Evolutionary conservation across 2,329 filamentous ascomycete genomes (phyloP).

Genomic region (Purpureocillium takamizusanense): DNA sequence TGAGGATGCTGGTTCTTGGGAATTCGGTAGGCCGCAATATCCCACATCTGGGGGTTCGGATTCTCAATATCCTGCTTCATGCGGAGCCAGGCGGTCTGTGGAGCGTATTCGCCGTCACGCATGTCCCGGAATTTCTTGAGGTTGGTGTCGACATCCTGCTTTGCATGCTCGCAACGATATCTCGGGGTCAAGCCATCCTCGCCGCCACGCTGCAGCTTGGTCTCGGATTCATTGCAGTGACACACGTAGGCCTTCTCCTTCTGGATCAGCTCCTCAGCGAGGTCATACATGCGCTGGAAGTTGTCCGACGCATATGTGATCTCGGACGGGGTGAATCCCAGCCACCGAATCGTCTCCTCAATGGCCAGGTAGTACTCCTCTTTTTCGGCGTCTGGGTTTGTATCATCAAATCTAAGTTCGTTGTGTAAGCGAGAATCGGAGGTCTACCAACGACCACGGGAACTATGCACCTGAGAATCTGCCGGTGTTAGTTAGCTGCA

Average conservation of each 20-base stretch:
- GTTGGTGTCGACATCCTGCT: constrained; percentile 66
- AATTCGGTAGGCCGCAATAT: constrained; percentile 83
- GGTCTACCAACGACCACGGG: too few species aligned
- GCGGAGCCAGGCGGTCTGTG: constrained; percentile 72
- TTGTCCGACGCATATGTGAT: constrained; percentile 84
- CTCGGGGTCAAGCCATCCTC: constrained; percentile 58
- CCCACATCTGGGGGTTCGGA: constrained; percentile 94
- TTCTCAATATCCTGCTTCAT: constrained; percentile 87
- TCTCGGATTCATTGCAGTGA: constrained; percentile 70
- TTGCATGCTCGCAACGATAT: constrained; percentile 76
- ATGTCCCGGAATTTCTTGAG: constrained; percentile 79
- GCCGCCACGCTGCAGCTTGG: constrained; percentile 81
- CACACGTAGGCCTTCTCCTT: constrained; percentile 70
- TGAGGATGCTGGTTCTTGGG: constrained; percentile 63
- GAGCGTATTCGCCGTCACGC: constrained; percentile 83
- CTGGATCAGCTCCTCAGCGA: constrained; percentile 72
- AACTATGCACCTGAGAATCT: too few species aligned
- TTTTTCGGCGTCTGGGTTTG: constrained; percentile 89
- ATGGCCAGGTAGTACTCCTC: constrained; percentile 87
- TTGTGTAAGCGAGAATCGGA: too few species aligned
- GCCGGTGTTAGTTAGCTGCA: too few species aligned
- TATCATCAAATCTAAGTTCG: constrained; percentile 98
- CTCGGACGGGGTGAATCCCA: constrained; percentile 40
- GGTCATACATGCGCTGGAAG: constrained; percentile 73
- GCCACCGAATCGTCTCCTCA: constrained; percentile 77